Conservation (phyloP, 2,329 filamentous ascomycete genomes). For the Alternaria longipes region DNA sequence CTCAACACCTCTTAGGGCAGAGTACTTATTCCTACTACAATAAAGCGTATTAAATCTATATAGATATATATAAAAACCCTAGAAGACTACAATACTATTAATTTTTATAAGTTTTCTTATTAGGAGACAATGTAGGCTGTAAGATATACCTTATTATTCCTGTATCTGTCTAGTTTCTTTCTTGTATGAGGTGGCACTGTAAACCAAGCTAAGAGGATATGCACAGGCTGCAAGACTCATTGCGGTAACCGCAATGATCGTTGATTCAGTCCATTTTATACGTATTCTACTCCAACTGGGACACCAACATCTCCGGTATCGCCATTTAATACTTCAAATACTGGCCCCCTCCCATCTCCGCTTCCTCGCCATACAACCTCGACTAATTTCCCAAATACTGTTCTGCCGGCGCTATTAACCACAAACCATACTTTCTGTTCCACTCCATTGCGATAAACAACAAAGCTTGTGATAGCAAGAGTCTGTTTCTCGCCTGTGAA, state of each 20-base stretch:
- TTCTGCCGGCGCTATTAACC: slow-evolving; percentile 12
- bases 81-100: too few species aligned
- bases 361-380: slow-evolving; percentile 16
- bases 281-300: slow-evolving; percentile 22
- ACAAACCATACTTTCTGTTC: slow-evolving; percentile 20
- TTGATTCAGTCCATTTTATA: background rate
- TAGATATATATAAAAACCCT: too few species aligned
- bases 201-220: background rate
- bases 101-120: too few species aligned
- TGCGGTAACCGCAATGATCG: background rate
- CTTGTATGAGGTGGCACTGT: too few species aligned
- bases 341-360: slow-evolving; percentile 5
- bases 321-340: slow-evolving; percentile 17
- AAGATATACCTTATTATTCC: too few species aligned
- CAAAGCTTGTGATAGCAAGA: slow-evolving; percentile 21
- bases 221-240: background rate
- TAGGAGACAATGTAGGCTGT: too few species aligned
- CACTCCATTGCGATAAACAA: slow-evolving; percentile 6
- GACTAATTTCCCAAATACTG: slow-evolving; percentile 23
- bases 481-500: slow-evolving; percentile 16
- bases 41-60: too few species aligned
- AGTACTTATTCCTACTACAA: too few species aligned
- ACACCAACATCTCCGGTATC: slow-evolving; percentile 16
- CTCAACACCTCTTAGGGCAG: too few species aligned
- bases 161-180: too few species aligned